phyloP scores from a whole-genome alignment of 2,329 filamentous ascomycete genomes.

The Monosporascus sp. region DNA sequence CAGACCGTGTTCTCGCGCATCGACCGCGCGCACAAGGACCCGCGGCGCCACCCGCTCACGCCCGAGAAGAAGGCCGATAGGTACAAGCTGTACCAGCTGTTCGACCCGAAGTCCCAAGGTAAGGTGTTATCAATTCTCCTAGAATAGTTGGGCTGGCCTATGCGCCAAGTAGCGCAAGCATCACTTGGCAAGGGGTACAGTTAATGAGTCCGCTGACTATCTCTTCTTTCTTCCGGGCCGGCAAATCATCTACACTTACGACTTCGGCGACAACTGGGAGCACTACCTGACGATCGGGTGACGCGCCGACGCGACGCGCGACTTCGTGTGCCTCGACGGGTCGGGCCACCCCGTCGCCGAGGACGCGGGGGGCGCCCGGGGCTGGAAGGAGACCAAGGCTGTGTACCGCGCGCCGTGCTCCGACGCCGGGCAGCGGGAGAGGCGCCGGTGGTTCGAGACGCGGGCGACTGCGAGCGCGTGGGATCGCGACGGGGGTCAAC shows the following conservation, averaged over 20 bases:
- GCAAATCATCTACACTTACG: slow-evolving; percentile 15
- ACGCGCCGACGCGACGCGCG: neutral
- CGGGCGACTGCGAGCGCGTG: neutral
- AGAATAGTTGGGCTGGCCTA: too few species aligned
- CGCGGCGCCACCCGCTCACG: slow-evolving; percentile 7
- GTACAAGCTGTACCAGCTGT: slow-evolving; percentile 10
- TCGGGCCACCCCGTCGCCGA: slow-evolving; percentile 24
- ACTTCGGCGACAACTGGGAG: slow-evolving; percentile 19
- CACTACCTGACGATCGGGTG: slow-evolving; percentile 12
- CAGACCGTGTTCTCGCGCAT: slow-evolving; percentile 1
- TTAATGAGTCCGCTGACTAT: too few species aligned
- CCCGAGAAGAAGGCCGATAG: slow-evolving; percentile 9
- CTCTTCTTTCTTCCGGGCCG: too few species aligned
- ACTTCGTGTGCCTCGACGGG: slow-evolving; percentile 1
- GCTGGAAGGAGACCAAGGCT: slow-evolving; percentile 26
- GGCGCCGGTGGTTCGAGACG: slow-evolving; percentile 23
- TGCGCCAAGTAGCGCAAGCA: too few species aligned
- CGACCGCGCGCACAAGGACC: slow-evolving; percentile 11
- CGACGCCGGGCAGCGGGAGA: slow-evolving; percentile 18
- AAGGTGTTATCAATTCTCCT: neutral
- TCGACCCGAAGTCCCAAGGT: slow-evolving; percentile 10
- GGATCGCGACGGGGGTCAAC: neutral
- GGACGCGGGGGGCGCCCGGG: slow-evolving; percentile 21
- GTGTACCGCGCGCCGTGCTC: slow-evolving; percentile 23
- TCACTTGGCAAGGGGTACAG: too few species aligned